Percentiles rank a stretch among this genome's conserved stretches.
phyloP scores from a whole-genome alignment of 2,329 filamentous ascomycete genomes.

The Aspergillus persii region DNA sequence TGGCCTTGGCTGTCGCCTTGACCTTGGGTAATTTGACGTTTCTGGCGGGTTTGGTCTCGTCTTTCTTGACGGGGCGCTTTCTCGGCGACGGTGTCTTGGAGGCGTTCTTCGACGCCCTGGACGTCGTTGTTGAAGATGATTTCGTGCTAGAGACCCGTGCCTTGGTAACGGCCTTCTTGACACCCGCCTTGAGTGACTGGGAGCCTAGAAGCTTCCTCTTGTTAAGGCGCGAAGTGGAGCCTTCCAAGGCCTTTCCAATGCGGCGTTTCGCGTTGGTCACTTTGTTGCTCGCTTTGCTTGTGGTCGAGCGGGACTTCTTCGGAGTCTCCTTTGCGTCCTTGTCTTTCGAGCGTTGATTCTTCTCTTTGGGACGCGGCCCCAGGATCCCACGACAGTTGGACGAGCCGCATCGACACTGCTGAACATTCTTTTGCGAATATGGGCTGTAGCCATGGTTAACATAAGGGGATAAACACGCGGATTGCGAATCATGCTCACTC shows the following conservation, averaged over 20 bases:
- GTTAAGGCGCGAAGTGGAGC: slow-evolving; percentile 27
- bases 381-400: slow-evolving; percentile 61
- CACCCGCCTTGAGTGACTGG: slow-evolving; percentile 32
- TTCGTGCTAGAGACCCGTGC: slow-evolving; percentile 14
- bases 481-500: slow-evolving; percentile 47
- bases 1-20: slow-evolving; percentile 23
- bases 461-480: too few relatives aligned
- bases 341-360: slow-evolving; percentile 34
- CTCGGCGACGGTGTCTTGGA: slow-evolving; percentile 7
- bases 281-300: slow-evolving; percentile 18
- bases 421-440: slow-evolving; percentile 61
- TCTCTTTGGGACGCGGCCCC: slow-evolving; percentile 55
- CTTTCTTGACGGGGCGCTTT: slow-evolving; percentile 13
- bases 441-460: slow-evolving; percentile 35
- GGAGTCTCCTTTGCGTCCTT: slow-evolving; percentile 24
- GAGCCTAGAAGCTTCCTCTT: slow-evolving; percentile 31
- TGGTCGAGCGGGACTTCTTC: slow-evolving; percentile 22
- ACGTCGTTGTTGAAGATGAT: neutral
- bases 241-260: slow-evolving; percentile 23
- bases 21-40: slow-evolving; percentile 30
- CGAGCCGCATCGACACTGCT: slow-evolving; percentile 62
- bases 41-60: slow-evolving; percentile 16
- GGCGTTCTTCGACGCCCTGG: slow-evolving; percentile 11
- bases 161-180: slow-evolving; percentile 31
- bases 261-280: slow-evolving; percentile 35